Percentiles rank a stretch among this genome's conserved stretches.
Evolutionary conservation across 1,284 basidiomycete species (phyloP).

Genomic region (Sparassis latifolia): DNA sequence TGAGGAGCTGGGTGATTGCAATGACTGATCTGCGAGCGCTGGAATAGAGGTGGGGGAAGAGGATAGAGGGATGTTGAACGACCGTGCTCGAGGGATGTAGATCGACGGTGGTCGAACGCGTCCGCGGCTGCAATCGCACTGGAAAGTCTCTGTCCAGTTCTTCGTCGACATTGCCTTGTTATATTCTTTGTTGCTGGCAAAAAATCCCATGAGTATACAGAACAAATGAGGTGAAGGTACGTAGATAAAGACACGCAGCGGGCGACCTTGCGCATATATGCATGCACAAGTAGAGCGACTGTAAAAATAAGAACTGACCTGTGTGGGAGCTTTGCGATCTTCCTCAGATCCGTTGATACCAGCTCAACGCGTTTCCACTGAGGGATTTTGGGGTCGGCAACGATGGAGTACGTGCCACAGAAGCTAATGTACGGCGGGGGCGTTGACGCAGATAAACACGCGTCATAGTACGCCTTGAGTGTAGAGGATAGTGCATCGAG

Average conservation of each 20-base stretch:
- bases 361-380: constrained; percentile 7
- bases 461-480: constrained; percentile 5
- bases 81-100: neutral
- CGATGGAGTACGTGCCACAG: constrained; percentile 15
- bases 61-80: neutral
- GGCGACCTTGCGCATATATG: neutral
- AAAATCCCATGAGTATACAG: neutral
- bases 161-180: neutral
- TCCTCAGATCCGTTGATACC: constrained; percentile 8
- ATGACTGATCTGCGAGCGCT: neutral
- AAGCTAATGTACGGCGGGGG: constrained; percentile 8
- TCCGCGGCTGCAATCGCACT: constrained; percentile 8
- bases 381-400: constrained; percentile 14
- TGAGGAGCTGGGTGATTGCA: neutral
- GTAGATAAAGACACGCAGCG: neutral
- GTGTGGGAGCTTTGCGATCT: constrained; percentile 9
- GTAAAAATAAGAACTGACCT: constrained; percentile 10
- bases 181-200: neutral
- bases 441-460: neutral
- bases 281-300: neutral
- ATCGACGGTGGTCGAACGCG: neutral
- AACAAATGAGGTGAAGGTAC: neutral
- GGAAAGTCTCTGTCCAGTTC: constrained; percentile 6
- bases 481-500: constrained; percentile 4
- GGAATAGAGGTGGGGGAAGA: neutral